A percentile compares a stretch with the other conserved stretches of the same genome.
phyloP scores from a whole-genome alignment of 495 filamentous ascomycete genomes.

The Aspergillus campestris region DNA sequence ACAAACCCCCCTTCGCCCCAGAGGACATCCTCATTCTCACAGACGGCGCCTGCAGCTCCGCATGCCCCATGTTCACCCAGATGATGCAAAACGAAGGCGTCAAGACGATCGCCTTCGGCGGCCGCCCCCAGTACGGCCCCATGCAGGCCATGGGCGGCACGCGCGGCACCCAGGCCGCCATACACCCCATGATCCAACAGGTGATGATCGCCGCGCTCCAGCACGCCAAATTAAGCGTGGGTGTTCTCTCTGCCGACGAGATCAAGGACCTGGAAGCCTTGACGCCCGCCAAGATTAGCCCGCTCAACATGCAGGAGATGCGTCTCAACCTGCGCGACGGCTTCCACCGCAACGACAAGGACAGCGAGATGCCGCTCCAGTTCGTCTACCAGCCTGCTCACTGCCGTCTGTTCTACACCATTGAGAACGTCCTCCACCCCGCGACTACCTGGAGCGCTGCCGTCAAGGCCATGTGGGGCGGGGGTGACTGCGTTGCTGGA shows the following conservation, averaged over 20 bases:
- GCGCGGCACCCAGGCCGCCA: too few relatives aligned
- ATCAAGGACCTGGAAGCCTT: too few relatives aligned
- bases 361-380: conserved; percentile 21
- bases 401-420: conserved; percentile 30
- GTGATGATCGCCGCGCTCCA: too few relatives aligned
- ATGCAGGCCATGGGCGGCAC: conserved; percentile 53
- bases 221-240: too few relatives aligned
- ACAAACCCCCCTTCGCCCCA: conserved; percentile 32
- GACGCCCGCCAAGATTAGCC: too few relatives aligned
- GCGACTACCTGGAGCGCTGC: conserved; percentile 24
- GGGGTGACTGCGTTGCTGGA: too few relatives aligned
- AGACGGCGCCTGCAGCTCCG: conserved; percentile 53
- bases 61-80: conserved; percentile 48
- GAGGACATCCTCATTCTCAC: conserved; percentile 43
- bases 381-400: conserved; percentile 32
- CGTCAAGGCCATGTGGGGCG: conserved; percentile 15
- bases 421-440: conserved; percentile 18
- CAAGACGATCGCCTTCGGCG: conserved; percentile 50
- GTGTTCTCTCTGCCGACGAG: too few relatives aligned
- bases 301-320: too few relatives aligned
- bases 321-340: too few relatives aligned
- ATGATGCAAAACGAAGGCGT: conserved; percentile 44
- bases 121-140: conserved; percentile 41
- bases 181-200: too few relatives aligned
- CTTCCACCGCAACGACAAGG: too few relatives aligned